Evolutionary conservation across 495 filamentous ascomycete species (phyloP), one percentile per base, ranked within the genome.

Genomic region (Apodospora peruviana): DNA sequence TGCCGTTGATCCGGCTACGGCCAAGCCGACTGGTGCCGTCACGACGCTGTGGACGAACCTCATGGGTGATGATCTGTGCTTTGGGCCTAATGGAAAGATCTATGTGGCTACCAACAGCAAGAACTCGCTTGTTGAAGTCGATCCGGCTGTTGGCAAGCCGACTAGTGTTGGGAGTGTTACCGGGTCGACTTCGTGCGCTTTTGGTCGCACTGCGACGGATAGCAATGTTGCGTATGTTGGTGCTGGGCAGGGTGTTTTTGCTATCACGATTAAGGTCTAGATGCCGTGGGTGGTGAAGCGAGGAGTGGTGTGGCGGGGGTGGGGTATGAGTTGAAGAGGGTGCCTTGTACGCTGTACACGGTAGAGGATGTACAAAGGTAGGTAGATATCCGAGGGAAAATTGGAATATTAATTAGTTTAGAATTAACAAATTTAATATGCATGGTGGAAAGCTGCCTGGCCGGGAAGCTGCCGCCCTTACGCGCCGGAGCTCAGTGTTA

Each of bases 31-130:
- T 4, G 67, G 67, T 2, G 24, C 44, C 10, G 58, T 64, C 16
- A 55, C 53, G 0, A 69, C 68, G 27, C 55, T 70, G 27, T 71
- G 68, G 68, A 67, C 61, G 4, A 67, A 69, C 37, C 50, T 66
- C 18, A 63, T 66, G 60, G 66, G 68, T 19, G 70, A 74, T 36
- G 70, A 74, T 43, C 36, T 74, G 12, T 66, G 61, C 39, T 58
- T 74, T 24, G 67, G 66, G 0, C 61, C 69, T 17, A 69, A 64
- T 49, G 64, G 63, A 34, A 63, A 66, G 52, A 52, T 69, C 23
- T 74, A 71, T 45, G 57, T 74, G 8, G 58, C 67, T 2, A 68
- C 69, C 14, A 70, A 66, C 50, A 40, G 61, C 27, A 56, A 53
- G 44, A 70, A 68, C 42, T 60, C 58, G 27, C 58, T 71, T 2